Base-by-base conservation (phyloP, 169 alveolate species). In the Sarcocystis neurona region DNA sequence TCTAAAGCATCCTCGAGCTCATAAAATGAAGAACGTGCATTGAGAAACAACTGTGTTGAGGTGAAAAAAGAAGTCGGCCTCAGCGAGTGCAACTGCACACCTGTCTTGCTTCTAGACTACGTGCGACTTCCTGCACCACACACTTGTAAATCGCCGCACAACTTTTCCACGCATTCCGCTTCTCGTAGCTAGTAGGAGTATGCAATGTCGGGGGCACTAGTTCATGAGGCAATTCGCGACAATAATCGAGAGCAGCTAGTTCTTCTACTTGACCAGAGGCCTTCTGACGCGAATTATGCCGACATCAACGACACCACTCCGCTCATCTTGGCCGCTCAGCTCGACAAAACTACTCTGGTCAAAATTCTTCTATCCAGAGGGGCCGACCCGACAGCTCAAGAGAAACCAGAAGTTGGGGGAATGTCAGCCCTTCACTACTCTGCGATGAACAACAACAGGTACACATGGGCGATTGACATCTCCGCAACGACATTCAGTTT, bases 401-500 rank as follows among this genome's bases (percentile, higher is more conserved):
- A 85, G 39, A 15, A 20, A 43, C 48, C 4, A 0, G 77, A 70
- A 30, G 46, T 85, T 0, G 90, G 90, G 32, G 90, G 60, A 0
- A 85, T 50, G 27, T 72, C 90, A 0, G 85, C 90, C 0, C 47
- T 85, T 30, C 90, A 85, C 82, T 85, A 68, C 72, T 84, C 90
- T 0, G 90, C 90, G 32, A 37, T 66, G 41, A 85, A 85, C 78
- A 68, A 47, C 63, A 85, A 74, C 82, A 72, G 82, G 82, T 72
- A 72, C 15, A 72, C 23, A 53, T 15, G 66, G 66, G 66, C 66
- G 66, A 15, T 53, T 53, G 66, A 12, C 23, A 23, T 53, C 66
- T 15, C 30, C 66, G 12, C 66, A 23, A 12, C 66, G 66, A 23
- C 30, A 53, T 53, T 15, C 30, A 53, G 12, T 23, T 53, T 12